Conservation (phyloP, 2,329 filamentous ascomycete species). For the Podosphaera leucotricha region DNA sequence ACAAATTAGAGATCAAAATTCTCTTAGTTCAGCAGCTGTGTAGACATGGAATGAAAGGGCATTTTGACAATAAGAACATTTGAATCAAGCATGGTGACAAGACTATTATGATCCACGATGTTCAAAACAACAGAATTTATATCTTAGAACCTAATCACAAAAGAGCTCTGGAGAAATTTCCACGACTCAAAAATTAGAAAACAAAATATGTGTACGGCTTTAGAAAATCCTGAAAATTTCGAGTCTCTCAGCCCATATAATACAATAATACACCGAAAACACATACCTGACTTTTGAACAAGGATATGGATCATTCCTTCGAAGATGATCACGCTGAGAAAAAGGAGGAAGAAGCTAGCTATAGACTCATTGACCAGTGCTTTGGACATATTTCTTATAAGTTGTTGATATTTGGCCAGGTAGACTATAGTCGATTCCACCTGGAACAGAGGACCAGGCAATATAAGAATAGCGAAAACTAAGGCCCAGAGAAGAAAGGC, state of each 20-base stretch:
- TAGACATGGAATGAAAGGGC: too few species aligned
- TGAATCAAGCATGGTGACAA: too few species aligned
- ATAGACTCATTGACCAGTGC: neutral
- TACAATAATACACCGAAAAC: neutral
- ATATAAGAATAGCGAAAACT: neutral
- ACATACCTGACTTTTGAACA: neutral
- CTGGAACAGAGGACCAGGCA: neutral
- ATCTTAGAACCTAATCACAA: neutral
- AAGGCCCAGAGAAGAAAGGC: neutral
- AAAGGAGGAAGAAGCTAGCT: neutral
- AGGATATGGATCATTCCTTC: too few species aligned
- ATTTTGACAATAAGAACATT: too few species aligned
- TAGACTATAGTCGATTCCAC: too few species aligned
- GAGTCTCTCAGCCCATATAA: too few species aligned
- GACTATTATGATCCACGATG: too few species aligned
- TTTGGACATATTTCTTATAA: neutral
- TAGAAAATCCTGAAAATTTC: too few species aligned
- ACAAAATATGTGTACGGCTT: neutral
- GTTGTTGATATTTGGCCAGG: neutral
- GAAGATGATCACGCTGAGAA: neutral
- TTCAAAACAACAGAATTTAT: neutral
- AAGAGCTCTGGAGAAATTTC: neutral
- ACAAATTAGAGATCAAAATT: too few species aligned
- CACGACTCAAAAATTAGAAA: neutral
- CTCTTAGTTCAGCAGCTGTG: too few species aligned